Conservation (phyloP, 768 basidiomycete genomes). For the Pleurotus sapidus region DNA sequence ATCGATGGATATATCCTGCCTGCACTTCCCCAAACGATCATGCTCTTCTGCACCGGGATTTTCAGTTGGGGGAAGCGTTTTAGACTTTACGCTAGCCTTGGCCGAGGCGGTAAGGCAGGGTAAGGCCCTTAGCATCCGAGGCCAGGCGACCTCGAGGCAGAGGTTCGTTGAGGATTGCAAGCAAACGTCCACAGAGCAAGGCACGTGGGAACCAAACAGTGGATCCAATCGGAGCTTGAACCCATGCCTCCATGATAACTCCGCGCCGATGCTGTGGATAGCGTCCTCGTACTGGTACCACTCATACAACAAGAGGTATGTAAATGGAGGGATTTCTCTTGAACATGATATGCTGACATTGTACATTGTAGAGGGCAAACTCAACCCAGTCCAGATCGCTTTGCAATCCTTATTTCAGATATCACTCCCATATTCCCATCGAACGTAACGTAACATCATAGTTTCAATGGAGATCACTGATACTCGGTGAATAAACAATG, state of each 20-base stretch:
- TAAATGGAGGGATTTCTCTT: too few species aligned
- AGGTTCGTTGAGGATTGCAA: background rate
- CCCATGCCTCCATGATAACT: background rate
- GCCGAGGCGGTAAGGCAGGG: background rate
- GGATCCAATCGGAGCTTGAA: background rate
- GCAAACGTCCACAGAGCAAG: background rate
- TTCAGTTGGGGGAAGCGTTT: background rate
- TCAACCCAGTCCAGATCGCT: too few species aligned
- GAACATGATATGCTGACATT: too few species aligned
- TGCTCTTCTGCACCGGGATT: background rate
- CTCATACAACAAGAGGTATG: too few species aligned
- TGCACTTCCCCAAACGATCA: background rate
- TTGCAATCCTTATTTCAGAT: too few species aligned
- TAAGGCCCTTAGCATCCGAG: background rate
- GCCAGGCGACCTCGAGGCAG: background rate
- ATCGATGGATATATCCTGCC: constrained; percentile 6
- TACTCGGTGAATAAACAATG: background rate
- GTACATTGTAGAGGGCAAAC: too few species aligned
- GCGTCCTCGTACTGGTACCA: background rate
- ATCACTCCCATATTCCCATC: too few species aligned
- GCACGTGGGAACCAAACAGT: background rate
- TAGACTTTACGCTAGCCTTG: constrained; percentile 2
- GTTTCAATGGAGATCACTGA: too few species aligned
- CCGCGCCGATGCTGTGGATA: background rate
- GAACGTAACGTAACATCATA: too few species aligned